Evolutionary conservation across 2,329 filamentous ascomycete species (phyloP), one percentile per base, ranked within the genome.

Genomic region (Pseudocercospora eumusae): DNA sequence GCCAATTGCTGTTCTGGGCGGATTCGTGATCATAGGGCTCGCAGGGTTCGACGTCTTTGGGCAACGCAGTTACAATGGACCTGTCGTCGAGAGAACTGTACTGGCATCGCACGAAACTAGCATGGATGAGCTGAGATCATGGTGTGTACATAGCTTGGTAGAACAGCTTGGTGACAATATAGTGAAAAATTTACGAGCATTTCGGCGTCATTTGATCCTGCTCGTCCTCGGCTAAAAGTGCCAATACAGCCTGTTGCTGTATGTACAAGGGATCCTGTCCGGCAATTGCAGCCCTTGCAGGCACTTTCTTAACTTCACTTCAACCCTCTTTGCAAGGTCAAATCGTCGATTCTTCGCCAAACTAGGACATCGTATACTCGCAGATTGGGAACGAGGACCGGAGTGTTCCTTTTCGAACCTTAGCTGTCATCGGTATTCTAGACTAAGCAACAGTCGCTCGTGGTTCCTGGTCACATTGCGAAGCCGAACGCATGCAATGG

Each of bases 1-100:
- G 54, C 61, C 54, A 3, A 55, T 62, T n/a, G 63, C 57, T 7
- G 64, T 68, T 28, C 67, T 62, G 20, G 64, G 65, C 6, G 65
- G 66, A 6, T 63, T 64, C 23, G 59, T 65, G 28, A 58, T 65
- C 23, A 44, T 64, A n/a, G 57, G 55, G 6, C 23, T 66, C 13
- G 45, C 64, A 7, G 66, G 59, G 60, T 62, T 50, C 50, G 59
- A 15, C 7, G 33, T 57, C 4, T 45, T 20, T n/a, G 62, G 62
- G 20, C 28, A 56, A n/a, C 40, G 25, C 10, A 9, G 44, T 2
- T 62, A 62, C 36, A 5, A 62, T 53, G 62, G 62, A 20, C 59
- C 59, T 27, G 49, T 58, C 2, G 31, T 60, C 28, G 62, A 64
- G 33, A 56, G 31, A 9, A 13, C 33, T 56, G 13, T 55, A 20